phyloP scores from a whole-genome alignment of 164 flowering plant genomes.

The Piper betle region DNA sequence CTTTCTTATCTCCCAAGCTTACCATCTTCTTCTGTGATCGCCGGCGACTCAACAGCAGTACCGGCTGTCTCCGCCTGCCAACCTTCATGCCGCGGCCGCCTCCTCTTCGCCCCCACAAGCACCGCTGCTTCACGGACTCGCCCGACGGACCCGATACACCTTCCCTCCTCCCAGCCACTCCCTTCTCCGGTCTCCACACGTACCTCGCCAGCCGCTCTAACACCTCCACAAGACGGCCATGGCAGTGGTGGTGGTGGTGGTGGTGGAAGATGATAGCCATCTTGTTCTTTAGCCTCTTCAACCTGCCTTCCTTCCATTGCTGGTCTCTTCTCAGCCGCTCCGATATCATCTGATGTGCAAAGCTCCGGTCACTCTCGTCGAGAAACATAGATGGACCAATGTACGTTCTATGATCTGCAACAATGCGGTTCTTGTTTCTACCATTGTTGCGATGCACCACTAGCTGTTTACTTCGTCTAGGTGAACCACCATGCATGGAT shows the following conservation, averaged over 20 bases:
- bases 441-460: too few species aligned
- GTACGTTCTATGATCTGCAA: too few species aligned
- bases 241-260: constrained; percentile 8
- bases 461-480: too few species aligned
- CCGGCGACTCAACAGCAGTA: not conserved
- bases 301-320: not conserved
- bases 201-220: not conserved
- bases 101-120: not conserved
- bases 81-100: not conserved
- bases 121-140: not conserved
- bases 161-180: not conserved
- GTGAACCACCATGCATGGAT: too few species aligned
- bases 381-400: too few species aligned
- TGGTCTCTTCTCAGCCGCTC: too few species aligned
- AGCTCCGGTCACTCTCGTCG: too few species aligned
- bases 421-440: too few species aligned
- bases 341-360: too few species aligned
- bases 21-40: not conserved
- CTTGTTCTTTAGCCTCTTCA: constrained; percentile 38
- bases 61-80: not conserved
- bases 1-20: too few species aligned
- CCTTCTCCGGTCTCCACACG: not conserved
- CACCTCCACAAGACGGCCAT: not conserved
- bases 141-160: not conserved
- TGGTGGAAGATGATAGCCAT: constrained; percentile 48